Conservation (phyloP, 345 rosid species). For the Cardamine chenopodiifolia region DNA sequence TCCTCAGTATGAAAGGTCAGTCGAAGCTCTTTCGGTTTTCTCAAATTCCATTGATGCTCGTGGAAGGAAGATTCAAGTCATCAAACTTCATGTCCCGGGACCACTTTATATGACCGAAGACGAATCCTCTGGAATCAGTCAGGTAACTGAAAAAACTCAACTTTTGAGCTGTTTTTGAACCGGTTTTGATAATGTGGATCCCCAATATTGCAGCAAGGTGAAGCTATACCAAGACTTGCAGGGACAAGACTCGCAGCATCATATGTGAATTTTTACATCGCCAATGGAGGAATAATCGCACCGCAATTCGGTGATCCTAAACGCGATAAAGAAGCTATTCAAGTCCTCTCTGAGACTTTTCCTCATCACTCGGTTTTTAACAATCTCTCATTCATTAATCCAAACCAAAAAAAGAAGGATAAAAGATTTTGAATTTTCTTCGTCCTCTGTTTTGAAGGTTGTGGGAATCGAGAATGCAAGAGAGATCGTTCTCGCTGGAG, state of each 20-base stretch:
- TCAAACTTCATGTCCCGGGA: conserved; percentile 80
- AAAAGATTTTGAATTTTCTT: neutral
- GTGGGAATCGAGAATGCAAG: conserved; percentile 76
- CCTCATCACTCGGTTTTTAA: conserved; percentile 61
- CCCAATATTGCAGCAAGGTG: conserved; percentile 52
- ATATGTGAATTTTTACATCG: conserved; percentile 78
- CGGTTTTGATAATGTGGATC: neutral
- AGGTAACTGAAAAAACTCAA: conserved; percentile 47
- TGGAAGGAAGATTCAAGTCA: conserved; percentile 70
- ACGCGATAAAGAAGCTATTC: conserved; percentile 80
- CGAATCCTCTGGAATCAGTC: conserved; percentile 71
- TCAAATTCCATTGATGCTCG: conserved; percentile 65
- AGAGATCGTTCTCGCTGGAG: conserved; percentile 89
- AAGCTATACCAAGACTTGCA: conserved; percentile 61
- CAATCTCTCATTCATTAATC: neutral
- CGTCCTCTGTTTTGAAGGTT: conserved; percentile 49
- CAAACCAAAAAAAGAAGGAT: neutral
- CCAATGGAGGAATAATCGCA: conserved; percentile 66
- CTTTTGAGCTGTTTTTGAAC: neutral
- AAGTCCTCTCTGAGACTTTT: conserved; percentile 67
- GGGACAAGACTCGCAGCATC: conserved; percentile 91
- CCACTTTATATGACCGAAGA: conserved; percentile 85
- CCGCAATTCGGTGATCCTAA: conserved; percentile 84
- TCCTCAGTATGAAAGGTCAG: conserved; percentile 70
- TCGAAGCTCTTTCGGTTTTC: conserved; percentile 66